phyloP scores from a whole-genome alignment of 2,329 filamentous ascomycete species.

The Fusarium sp. region DNA sequence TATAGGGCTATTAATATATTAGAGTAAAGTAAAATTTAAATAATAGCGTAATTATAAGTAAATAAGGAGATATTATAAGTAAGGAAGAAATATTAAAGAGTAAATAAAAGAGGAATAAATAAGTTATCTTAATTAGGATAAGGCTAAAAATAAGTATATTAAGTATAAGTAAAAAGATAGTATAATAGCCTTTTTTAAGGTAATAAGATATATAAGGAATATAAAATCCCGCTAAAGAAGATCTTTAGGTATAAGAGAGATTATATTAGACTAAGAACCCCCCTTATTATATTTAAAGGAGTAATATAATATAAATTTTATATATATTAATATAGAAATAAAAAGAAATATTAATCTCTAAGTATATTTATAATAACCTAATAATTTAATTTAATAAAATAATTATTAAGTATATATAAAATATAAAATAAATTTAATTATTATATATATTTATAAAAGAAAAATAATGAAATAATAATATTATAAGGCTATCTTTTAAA shows the following conservation, averaged over 20 bases:
- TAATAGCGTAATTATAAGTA: constrained; percentile 10
- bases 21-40: constrained; percentile 3
- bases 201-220: neutral
- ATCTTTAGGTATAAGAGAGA: no score
- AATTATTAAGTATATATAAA: neutral
- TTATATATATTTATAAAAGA: no score
- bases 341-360: neutral
- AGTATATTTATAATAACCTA: neutral
- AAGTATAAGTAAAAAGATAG: neutral
- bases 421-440: neutral
- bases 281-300: neutral
- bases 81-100: neutral
- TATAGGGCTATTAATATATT: neutral
- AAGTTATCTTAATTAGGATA: constrained; percentile 8
- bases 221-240: no score
- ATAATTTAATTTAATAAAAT: neutral
- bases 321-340: constrained; percentile 3
- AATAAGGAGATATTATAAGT: neutral
- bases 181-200: neutral
- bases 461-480: no score
- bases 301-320: neutral
- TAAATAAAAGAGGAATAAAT: constrained; percentile 2
- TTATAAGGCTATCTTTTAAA: no score
- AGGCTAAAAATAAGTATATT: neutral
- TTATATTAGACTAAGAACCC: neutral